Evolutionary conservation across 192 early-diverging fungal genomes (phyloP).

Genomic region (Backusella tuberculispora): DNA sequence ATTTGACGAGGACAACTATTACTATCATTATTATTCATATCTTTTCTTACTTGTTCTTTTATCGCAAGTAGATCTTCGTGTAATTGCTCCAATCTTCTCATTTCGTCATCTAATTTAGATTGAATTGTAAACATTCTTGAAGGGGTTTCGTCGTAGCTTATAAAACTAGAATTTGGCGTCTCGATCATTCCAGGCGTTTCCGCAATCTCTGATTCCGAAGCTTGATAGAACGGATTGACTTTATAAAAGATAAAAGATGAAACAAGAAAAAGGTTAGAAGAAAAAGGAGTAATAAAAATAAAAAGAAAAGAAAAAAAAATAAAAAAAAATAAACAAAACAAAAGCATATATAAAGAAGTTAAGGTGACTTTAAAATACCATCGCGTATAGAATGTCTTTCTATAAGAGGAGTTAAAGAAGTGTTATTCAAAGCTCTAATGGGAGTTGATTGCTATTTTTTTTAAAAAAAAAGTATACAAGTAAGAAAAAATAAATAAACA

Average conservation of each 20-base stretch:
- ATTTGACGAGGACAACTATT: background rate
- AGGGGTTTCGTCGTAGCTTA: background rate
- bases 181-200: constrained; percentile 14
- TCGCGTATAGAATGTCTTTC: constrained; percentile 12
- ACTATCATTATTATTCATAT: background rate
- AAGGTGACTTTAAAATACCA: constrained; percentile 20
- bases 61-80: background rate
- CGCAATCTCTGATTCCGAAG: constrained; percentile 2
- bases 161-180: background rate
- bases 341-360: background rate
- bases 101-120: constrained; percentile 18
- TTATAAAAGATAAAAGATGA: background rate
- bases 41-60: constrained; percentile 9
- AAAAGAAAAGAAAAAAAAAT: background rate
- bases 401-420: constrained; percentile 21
- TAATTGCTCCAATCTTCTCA: constrained; percentile 2
- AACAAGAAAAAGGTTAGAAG: background rate
- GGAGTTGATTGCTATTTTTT: background rate
- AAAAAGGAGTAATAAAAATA: background rate
- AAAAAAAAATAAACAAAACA: constrained; percentile 11
- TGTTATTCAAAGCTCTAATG: background rate
- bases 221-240: constrained; percentile 15
- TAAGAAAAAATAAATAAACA: background rate
- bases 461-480: background rate
- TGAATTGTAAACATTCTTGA: constrained; percentile 5